Percentiles rank a stretch among this genome's conserved stretches.
phyloP scores from a whole-genome alignment of 129 eudicot species.

The Glebionis coronaria region DNA sequence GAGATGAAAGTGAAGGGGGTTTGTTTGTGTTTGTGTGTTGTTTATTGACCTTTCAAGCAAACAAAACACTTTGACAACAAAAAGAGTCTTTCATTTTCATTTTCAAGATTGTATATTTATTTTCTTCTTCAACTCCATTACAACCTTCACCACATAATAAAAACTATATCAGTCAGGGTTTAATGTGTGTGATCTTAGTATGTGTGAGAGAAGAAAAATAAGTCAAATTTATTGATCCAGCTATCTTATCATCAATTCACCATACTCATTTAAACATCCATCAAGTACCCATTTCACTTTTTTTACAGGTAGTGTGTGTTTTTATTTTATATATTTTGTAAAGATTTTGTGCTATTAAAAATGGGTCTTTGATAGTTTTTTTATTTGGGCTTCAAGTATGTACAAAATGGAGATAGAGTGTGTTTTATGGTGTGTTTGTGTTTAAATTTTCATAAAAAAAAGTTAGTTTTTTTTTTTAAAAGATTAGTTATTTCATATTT shows the following conservation, averaged over 20 bases:
- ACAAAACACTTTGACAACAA: constrained; percentile 33
- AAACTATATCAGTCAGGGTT: constrained; percentile 23
- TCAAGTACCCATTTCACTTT: constrained; percentile 25
- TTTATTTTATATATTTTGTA: not conserved
- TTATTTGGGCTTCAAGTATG: constrained; percentile 19
- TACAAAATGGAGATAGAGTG: constrained; percentile 31
- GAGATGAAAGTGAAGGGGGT: constrained; percentile 18
- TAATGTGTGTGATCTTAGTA: constrained; percentile 20
- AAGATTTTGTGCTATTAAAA: constrained; percentile 17
- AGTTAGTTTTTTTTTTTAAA: constrained; percentile 16
- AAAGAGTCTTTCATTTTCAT: constrained; percentile 27
- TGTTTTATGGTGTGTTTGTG: constrained; percentile 24
- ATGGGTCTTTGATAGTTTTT: constrained; percentile 21
- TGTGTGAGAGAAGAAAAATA: constrained; percentile 5
- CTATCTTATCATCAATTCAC: constrained; percentile 24
- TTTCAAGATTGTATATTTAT: constrained; percentile 10
- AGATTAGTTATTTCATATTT: not conserved
- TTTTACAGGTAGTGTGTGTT: constrained; percentile 30
- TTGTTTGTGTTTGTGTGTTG: constrained; percentile 18
- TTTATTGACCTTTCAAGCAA: constrained; percentile 28
- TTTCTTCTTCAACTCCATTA: not conserved
- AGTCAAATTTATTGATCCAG: constrained; percentile 32
- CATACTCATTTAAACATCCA: constrained; percentile 13
- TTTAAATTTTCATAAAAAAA: constrained; percentile 18
- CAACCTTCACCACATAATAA: constrained; percentile 14